These are phyloP conservation scores for Fusarium sp. DNA, from an alignment of 2,329 filamentous ascomycete genomes.

Conservation along the genomic window DNA sequence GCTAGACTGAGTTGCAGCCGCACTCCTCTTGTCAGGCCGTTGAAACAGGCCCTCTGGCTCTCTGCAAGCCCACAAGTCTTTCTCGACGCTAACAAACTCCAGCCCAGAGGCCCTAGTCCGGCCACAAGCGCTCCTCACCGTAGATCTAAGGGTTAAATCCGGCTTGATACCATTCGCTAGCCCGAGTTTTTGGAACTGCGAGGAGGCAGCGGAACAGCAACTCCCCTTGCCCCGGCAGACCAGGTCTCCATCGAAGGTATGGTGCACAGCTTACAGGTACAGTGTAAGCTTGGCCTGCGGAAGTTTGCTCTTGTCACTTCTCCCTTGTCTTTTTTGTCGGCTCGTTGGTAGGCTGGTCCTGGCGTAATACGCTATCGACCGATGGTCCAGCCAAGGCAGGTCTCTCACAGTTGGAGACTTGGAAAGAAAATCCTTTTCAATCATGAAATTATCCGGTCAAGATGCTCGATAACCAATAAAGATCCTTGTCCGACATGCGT, in stretches of 20 bases:
- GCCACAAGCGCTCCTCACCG: conserved; percentile 36
- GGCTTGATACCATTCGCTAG: conserved; percentile 35
- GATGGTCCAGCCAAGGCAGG: conserved; percentile 13
- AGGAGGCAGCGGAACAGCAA: conserved; percentile 29
- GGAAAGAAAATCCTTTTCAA: conserved; percentile 15
- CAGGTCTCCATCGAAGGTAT: conserved; percentile 25
- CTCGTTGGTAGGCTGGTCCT: conserved; percentile 12
- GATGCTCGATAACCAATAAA: conserved; percentile 9
- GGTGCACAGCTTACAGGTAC: conserved; percentile 3
- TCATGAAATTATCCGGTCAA: conserved; percentile 21
- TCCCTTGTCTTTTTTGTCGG: conserved; percentile 21
- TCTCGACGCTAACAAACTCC: conserved; percentile 15
- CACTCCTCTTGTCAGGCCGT: conserved; percentile 33
- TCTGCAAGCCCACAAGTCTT: conserved; percentile 21
- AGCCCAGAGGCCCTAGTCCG: conserved; percentile 34
- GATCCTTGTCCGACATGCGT: conserved; percentile 2
- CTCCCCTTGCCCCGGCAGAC: conserved; percentile 35
- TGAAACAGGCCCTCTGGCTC: conserved; percentile 31
- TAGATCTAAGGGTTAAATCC: conserved; percentile 39
- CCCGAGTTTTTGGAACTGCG: conserved; percentile 38
- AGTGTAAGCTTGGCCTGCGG: conserved; percentile 19
- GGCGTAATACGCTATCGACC: conserved; percentile 23
- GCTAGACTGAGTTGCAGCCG: conserved; percentile 29
- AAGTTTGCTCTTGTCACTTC: conserved; percentile 26
- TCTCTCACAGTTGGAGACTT: conserved; percentile 7